Conservation (phyloP, 208 protist species). For the Naegleria lovaniensis region DNA sequence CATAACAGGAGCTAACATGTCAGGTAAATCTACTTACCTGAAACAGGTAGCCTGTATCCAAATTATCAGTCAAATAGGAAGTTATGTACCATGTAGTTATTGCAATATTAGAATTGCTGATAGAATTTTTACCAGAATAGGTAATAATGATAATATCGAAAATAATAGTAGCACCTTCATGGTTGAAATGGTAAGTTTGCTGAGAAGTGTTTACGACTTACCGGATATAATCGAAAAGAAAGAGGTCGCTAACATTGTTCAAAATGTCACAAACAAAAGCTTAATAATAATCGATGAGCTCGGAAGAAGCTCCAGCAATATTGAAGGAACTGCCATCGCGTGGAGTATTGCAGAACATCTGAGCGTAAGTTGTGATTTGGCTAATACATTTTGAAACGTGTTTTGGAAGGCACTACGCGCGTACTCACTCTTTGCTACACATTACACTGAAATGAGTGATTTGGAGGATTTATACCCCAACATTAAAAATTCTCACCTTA, state of each 20-base stretch:
- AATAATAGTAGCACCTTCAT: constrained; percentile 26
- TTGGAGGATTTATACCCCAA: constrained; percentile 29
- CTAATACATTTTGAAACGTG: not conserved
- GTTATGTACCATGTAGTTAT: constrained; percentile 29
- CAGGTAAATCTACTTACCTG: constrained; percentile 17
- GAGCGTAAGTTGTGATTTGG: constrained; percentile 58
- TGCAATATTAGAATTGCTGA: constrained; percentile 21
- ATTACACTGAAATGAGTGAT: constrained; percentile 25
- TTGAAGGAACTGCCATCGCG: constrained; percentile 98
- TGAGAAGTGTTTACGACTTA: too few relatives aligned
- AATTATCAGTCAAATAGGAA: constrained; percentile 28
- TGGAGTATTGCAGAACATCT: constrained; percentile 96
- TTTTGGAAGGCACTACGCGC: not conserved
- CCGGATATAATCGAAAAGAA: constrained; percentile 13
- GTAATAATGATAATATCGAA: constrained; percentile 8
- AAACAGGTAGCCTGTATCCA: constrained; percentile 22
- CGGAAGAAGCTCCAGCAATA: constrained; percentile 95
- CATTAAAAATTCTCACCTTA: constrained; percentile 31
- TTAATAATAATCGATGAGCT: constrained; percentile 98
- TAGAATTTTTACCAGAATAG: constrained; percentile 30
- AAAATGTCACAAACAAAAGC: constrained; percentile 79
- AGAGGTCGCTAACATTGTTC: constrained; percentile 64
- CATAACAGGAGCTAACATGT: constrained; percentile 28
- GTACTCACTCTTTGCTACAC: constrained; percentile 31
- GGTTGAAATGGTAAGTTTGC: constrained; percentile 33